These are phyloP conservation scores for Saturnispora sekii DNA, from an alignment of 805 yeast species.

Conservation along the genomic window DNA sequence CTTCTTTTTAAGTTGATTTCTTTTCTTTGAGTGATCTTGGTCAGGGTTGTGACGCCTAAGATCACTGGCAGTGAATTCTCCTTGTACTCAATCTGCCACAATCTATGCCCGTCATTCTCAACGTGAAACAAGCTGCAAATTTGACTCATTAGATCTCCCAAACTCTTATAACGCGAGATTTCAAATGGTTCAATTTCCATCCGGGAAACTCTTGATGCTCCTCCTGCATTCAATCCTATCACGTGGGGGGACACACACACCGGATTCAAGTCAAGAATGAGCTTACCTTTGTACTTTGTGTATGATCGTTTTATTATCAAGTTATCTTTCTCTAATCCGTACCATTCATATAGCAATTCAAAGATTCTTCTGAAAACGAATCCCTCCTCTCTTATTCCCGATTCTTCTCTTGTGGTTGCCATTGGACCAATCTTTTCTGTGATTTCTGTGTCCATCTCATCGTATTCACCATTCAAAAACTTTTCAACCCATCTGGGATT, in stretches of 20 bases:
- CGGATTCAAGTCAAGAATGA: slow-evolving; percentile 20
- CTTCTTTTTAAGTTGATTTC: slow-evolving; percentile 18
- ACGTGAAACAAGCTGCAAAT: slow-evolving; percentile 18
- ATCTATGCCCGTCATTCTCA: slow-evolving; percentile 10
- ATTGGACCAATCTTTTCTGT: slow-evolving; percentile 34
- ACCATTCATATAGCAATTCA: slow-evolving; percentile 39
- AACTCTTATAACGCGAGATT: slow-evolving; percentile 26
- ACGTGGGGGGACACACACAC: slow-evolving; percentile 22
- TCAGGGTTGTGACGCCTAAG: slow-evolving; percentile 14
- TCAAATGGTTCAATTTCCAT: slow-evolving; percentile 16
- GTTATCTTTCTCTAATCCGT: slow-evolving; percentile 37
- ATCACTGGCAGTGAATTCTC: slow-evolving; percentile 14
- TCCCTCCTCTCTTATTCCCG: slow-evolving; percentile 23
- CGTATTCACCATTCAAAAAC: slow-evolving; percentile 29
- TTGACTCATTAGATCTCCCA: slow-evolving; percentile 21
- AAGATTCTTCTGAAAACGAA: slow-evolving; percentile 38
- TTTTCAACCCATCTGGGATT: slow-evolving; percentile 36
- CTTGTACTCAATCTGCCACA: slow-evolving; percentile 21
- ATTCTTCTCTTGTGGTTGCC: slow-evolving; percentile 36
- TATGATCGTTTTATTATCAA: slow-evolving; percentile 30
- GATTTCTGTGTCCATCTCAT: slow-evolving; percentile 23
- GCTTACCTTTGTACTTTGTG: slow-evolving; percentile 21
- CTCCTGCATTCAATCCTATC: slow-evolving; percentile 13
- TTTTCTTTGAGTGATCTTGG: slow-evolving; percentile 12
- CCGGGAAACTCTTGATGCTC: slow-evolving; percentile 1